Evolutionary conservation across 2,329 filamentous ascomycete species (phyloP), one percentile per base, ranked within the genome.

Genomic region (Bertia moriformis): DNA sequence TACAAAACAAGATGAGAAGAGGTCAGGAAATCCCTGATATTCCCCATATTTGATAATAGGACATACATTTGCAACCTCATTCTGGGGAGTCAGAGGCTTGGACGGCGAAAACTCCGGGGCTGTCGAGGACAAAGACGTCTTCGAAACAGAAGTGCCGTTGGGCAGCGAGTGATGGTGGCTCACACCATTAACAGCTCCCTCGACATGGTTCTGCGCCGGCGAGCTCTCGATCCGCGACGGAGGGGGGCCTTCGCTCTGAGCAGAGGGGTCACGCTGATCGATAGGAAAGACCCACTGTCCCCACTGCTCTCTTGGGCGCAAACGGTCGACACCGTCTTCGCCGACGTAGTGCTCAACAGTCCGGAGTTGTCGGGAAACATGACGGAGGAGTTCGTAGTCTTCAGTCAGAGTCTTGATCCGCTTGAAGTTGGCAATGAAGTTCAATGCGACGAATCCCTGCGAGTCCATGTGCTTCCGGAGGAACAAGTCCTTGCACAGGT

Each of bases 381-480:
- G 68, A 43, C 83, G 83, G 43, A 96, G 65, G 40, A 88, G 58
- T 29, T 84, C 77, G 41, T 79, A 63, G 42, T 94, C 79, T 38
- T 73, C 72, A 1, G 80, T 82, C 19, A 93, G 61, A 19, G 71
- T 63, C 57, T 78, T 79, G 54, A 93, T 80, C 42, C 91, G 80
- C 58, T 85, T 86, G 67, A 98, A 98, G n/a, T 69, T 71, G 17
- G 82, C 73, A 48, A 98, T 80, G 42, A 94, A 72, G 22, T 71
- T 68, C 39, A 98, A 63, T 38, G 76, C 78, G 13, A 95, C 88
- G 52, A 88, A 96, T 14, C 91, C 91, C 56, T 96, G 84, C 1
- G 83, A 84, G 54, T 98, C 89, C 91, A 98, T 96, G 49, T 88
- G 79, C 51, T 75, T 78, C 41, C 91, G 80, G 42, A 98, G 68